Percentiles rank a stretch among this genome's conserved stretches.
Evolutionary conservation across 1,284 basidiomycete genomes (phyloP).

Genomic region (Heterobasidion occidentale): DNA sequence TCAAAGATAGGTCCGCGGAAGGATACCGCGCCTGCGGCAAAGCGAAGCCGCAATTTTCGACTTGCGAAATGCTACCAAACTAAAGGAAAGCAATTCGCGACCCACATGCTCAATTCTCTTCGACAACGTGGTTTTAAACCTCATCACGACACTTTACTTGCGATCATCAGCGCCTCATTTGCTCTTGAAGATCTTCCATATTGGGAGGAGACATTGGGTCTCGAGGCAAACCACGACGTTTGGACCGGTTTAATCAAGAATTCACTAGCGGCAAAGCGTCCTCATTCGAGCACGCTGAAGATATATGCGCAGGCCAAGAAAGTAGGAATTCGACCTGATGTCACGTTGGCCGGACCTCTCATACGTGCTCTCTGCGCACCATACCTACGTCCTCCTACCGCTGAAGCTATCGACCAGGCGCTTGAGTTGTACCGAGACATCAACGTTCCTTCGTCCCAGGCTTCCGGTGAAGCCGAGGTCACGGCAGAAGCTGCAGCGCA

Average conservation of each 20-base stretch:
- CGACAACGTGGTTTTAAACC: constrained; percentile 25
- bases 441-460: constrained; percentile 20
- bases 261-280: constrained; percentile 20
- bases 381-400: constrained; percentile 26
- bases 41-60: constrained; percentile 3
- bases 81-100: constrained; percentile 4
- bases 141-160: constrained; percentile 25
- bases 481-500: too few relatives aligned
- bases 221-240: constrained; percentile 31
- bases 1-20: constrained; percentile 16
- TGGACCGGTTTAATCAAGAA: constrained; percentile 50
- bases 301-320: constrained; percentile 39
- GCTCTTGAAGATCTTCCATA: constrained; percentile 32
- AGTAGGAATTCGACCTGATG: constrained; percentile 36
- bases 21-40: background rate
- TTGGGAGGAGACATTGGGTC: constrained; percentile 31
- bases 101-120: constrained; percentile 13
- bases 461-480: constrained; percentile 2
- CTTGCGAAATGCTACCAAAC: constrained; percentile 3
- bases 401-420: constrained; percentile 37
- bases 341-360: constrained; percentile 41
- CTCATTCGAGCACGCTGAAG: constrained; percentile 28
- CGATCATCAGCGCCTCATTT: constrained; percentile 27
- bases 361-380: constrained; percentile 39
- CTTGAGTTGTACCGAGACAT: constrained; percentile 43